These are phyloP conservation scores for Coniella vitis DNA, from an alignment of 2,329 filamentous ascomycete genomes.

Conservation along the genomic window DNA sequence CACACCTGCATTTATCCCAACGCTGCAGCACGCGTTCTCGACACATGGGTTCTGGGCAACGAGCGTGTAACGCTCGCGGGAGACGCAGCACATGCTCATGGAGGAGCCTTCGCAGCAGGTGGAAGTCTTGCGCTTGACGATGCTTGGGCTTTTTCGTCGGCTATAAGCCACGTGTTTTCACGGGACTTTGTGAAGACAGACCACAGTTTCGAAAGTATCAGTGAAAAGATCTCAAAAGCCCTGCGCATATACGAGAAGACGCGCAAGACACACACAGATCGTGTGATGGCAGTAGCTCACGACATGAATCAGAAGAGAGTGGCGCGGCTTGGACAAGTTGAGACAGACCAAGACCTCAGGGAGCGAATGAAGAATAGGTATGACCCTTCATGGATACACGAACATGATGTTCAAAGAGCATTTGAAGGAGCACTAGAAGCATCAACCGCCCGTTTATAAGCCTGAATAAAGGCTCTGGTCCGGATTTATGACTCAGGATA, in stretches of 20 bases:
- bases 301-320: slow-evolving; percentile 23
- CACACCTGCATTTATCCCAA: slow-evolving; percentile 36
- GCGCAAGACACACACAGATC: slow-evolving; percentile 34
- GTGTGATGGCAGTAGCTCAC: slow-evolving; percentile 28
- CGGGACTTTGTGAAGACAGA: neutral
- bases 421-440: no score
- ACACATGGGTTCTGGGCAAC: slow-evolving; percentile 33
- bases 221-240: slow-evolving; percentile 22
- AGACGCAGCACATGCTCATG: slow-evolving; percentile 35
- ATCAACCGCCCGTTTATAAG: no score
- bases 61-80: slow-evolving; percentile 30
- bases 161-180: slow-evolving; percentile 31
- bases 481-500: no score
- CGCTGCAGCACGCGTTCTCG: slow-evolving; percentile 31
- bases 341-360: slow-evolving; percentile 32
- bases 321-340: slow-evolving; percentile 18
- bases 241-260: slow-evolving; percentile 35
- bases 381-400: slow-evolving; percentile 37
- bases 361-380: slow-evolving; percentile 28
- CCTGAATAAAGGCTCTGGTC: no score
- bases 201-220: slow-evolving; percentile 3
- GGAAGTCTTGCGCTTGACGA: slow-evolving; percentile 34
- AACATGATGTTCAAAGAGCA: slow-evolving; percentile 37
- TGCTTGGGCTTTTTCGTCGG: slow-evolving; percentile 33
- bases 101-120: slow-evolving; percentile 34